These are phyloP conservation scores for Starmerella sirachaensis DNA, from an alignment of 805 yeast genomes.

Conservation along the genomic window DNA sequence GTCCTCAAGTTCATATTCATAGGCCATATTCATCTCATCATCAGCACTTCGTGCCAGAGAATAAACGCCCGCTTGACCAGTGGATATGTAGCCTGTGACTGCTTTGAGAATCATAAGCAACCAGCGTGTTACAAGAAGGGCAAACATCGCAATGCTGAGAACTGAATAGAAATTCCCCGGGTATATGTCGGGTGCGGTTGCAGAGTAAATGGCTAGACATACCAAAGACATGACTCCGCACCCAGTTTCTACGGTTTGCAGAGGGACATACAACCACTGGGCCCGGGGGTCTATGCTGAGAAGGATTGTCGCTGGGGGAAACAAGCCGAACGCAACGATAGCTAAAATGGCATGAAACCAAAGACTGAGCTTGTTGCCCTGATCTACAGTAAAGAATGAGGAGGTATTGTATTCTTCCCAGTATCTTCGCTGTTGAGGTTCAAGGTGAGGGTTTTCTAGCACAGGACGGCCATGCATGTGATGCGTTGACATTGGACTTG, in stretches of 20 bases:
- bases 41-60: too few relatives aligned
- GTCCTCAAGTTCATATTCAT: slow-evolving; percentile 4
- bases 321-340: slow-evolving; percentile 35
- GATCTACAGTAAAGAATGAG: slow-evolving; percentile 43
- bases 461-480: slow-evolving; percentile 32
- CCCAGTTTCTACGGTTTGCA: slow-evolving; percentile 39
- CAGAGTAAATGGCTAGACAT: slow-evolving; percentile 45
- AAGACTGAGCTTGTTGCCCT: slow-evolving; percentile 41
- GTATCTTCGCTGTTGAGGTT: slow-evolving; percentile 57
- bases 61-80: slow-evolving; percentile 4
- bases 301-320: slow-evolving; percentile 59
- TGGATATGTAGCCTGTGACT: slow-evolving; percentile 9
- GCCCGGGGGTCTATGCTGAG: slow-evolving; percentile 47
- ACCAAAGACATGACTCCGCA: slow-evolving; percentile 39
- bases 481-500: slow-evolving; percentile 17
- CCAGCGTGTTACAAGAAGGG: slow-evolving; percentile 44
- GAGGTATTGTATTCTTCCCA: slow-evolving; percentile 75
- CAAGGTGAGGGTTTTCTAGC: slow-evolving; percentile 45
- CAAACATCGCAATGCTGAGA: slow-evolving; percentile 49
- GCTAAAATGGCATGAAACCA: slow-evolving; percentile 42
- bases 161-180: slow-evolving; percentile 63
- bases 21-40: slow-evolving; percentile 1
- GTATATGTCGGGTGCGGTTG: slow-evolving; percentile 53
- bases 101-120: slow-evolving; percentile 25
- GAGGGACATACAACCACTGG: slow-evolving; percentile 43